These are phyloP conservation scores for Coemansia sp. DNA, from an alignment of 192 early-diverging fungal species.

Conservation along the genomic window DNA sequence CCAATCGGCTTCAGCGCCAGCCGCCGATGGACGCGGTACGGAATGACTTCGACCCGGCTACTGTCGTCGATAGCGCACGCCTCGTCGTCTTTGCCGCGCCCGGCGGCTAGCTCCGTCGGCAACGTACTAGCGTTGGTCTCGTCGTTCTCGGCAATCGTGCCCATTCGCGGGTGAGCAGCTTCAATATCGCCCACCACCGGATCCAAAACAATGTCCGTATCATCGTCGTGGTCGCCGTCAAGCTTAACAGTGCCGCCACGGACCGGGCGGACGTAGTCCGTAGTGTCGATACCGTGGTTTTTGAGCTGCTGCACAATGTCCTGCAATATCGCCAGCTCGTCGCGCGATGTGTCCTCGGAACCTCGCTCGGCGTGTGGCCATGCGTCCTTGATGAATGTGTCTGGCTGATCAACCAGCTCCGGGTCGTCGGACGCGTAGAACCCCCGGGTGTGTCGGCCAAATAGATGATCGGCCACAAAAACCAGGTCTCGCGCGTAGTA, in stretches of 20 bases:
- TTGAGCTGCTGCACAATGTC: not conserved
- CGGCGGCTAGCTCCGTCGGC: no score
- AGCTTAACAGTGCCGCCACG: not conserved
- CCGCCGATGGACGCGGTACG: slow-evolving; percentile 2
- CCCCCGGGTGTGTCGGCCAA: slow-evolving; percentile 14
- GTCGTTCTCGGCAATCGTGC: no score
- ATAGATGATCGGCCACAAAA: not conserved
- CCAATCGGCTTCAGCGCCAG: not conserved
- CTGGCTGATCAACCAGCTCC: not conserved
- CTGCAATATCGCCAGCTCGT: not conserved
- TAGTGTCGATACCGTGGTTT: not conserved
- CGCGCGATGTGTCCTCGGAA: not conserved
- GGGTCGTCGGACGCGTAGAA: slow-evolving; percentile 4
- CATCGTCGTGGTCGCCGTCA: not conserved
- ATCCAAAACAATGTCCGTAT: not conserved
- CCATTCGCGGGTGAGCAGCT: no score
- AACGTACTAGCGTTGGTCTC: no score
- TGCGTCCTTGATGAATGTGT: slow-evolving; percentile 8
- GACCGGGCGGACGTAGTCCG: not conserved
- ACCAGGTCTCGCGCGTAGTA: not conserved
- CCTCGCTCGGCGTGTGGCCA: not conserved
- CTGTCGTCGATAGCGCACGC: no score
- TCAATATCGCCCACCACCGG: not conserved
- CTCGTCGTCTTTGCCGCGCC: no score
- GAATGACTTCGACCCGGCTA: not conserved